These are phyloP conservation scores for Huntiella moniliformis DNA, from an alignment of 2,329 filamentous ascomycete genomes.

Conservation along the genomic window DNA sequence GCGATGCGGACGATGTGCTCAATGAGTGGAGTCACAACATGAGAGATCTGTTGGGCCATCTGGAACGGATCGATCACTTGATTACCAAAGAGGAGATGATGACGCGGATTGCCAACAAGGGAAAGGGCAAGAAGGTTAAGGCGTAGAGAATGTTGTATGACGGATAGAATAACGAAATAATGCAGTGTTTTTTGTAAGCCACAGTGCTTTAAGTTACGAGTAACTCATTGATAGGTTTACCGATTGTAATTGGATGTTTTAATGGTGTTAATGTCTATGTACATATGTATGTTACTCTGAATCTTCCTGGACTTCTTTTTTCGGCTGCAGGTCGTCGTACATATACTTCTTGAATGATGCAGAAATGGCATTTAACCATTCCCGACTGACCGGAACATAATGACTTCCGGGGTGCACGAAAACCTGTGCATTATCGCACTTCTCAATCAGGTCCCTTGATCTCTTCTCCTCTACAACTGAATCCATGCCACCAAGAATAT, in stretches of 20 bases:
- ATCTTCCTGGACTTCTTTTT: conserved; percentile 1
- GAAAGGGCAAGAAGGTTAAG: conserved; percentile 21
- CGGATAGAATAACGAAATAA: no score
- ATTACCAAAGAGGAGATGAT: conserved; percentile 99
- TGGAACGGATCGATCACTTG: conserved; percentile 88
- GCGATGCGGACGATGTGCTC: conserved; percentile 85
- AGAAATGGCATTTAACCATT: conserved; percentile 59
- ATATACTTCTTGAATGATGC: conserved; percentile 41
- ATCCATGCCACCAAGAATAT: conserved; percentile 69
- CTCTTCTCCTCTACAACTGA: conserved; percentile 69
- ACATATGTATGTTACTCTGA: not conserved
- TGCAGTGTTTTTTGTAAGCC: no score
- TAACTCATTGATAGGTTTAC: no score
- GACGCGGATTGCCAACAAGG: conserved; percentile 50
- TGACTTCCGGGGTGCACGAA: conserved; percentile 73
- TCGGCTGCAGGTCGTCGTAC: conserved; percentile 13
- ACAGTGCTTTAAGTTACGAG: no score
- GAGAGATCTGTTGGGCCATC: conserved; percentile 69
- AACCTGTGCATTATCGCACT: conserved; percentile 35
- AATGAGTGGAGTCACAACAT: conserved; percentile 99
- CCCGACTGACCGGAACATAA: conserved; percentile 67
- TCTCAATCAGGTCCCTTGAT: conserved; percentile 47
- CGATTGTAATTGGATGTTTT: no score
- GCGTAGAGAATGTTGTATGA: conserved; percentile 14
- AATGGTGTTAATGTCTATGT: conserved; percentile 11